Conservation (phyloP, 352 stramenopile species). For the Pythium dissotocum region DNA sequence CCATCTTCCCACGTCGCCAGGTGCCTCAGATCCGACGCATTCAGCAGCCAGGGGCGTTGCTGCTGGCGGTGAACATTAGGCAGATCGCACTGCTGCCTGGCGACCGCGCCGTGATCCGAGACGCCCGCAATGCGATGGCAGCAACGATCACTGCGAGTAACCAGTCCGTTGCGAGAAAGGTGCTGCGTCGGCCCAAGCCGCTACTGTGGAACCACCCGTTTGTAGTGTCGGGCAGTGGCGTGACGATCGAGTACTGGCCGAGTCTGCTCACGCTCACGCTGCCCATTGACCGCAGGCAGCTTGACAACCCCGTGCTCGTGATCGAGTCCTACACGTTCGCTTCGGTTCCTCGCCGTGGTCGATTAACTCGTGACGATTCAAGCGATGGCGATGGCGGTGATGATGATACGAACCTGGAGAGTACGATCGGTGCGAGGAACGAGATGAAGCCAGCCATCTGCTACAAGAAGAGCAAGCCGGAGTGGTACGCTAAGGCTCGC, state of each 20-base stretch:
- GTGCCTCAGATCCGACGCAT: conserved; percentile 28
- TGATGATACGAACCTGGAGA: conserved; percentile 29
- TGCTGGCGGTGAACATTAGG: conserved; percentile 30
- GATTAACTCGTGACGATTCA: neutral
- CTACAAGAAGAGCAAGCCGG: conserved; percentile 46
- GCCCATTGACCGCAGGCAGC: conserved; percentile 28
- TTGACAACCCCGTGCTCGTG: conserved; percentile 29
- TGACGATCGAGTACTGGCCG: conserved; percentile 55
- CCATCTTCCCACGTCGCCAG: conserved; percentile 27
- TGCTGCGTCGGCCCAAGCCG: conserved; percentile 11
- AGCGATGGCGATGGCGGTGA: conserved; percentile 1
- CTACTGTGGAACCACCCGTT: conserved; percentile 47
- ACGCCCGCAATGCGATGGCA: conserved; percentile 2
- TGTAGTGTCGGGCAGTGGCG: conserved; percentile 35
- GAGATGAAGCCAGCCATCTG: conserved; percentile 63
- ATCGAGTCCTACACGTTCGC: conserved; percentile 50
- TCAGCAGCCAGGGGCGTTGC: conserved; percentile 22
- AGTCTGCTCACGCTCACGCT: conserved; percentile 50
- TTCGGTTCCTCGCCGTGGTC: conserved; percentile 1
- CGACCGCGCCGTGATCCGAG: conserved; percentile 27
- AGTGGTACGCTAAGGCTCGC: conserved; percentile 58
- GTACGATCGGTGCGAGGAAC: conserved; percentile 41
- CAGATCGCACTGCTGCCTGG: conserved; percentile 31
- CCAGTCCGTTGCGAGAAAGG: conserved; percentile 16
- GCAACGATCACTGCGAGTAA: conserved; percentile 25